Conservation (phyloP, 1,284 basidiomycete genomes). For the Ustilago loliicola region DNA sequence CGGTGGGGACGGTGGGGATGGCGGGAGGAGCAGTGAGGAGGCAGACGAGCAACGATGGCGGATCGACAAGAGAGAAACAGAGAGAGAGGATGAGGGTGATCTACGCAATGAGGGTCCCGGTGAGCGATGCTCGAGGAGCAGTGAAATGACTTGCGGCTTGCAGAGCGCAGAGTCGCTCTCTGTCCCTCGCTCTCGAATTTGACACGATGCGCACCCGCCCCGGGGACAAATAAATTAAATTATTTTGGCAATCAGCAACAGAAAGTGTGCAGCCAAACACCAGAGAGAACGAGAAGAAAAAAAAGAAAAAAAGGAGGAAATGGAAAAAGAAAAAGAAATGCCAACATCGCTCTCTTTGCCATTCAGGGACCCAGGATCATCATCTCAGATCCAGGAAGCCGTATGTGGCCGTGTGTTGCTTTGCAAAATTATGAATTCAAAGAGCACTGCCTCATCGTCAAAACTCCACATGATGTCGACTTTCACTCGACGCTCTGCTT, state of each 20-base stretch:
- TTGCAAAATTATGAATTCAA: not conserved
- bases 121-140: constrained; percentile 13
- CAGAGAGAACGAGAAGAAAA: constrained; percentile 4
- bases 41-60: constrained; percentile 15
- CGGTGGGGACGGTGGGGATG: constrained; percentile 11
- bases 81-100: constrained; percentile 15
- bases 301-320: constrained; percentile 2
- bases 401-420: not conserved
- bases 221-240: constrained; percentile 10
- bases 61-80: constrained; percentile 4
- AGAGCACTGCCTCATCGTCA: not conserved
- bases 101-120: constrained; percentile 27
- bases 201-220: constrained; percentile 19
- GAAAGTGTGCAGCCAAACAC: not conserved
- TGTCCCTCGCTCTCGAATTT: not conserved
- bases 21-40: not conserved
- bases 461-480: not conserved
- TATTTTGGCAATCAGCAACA: constrained; percentile 2
- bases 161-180: not conserved
- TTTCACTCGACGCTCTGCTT: not conserved
- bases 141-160: constrained; percentile 10
- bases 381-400: constrained; percentile 3
- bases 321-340: constrained; percentile 1
- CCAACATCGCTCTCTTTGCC: not conserved
- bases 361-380: not conserved